These are phyloP conservation scores for Picea sitchensis DNA, from an alignment of 75 land plant species.

Conservation along the genomic window DNA sequence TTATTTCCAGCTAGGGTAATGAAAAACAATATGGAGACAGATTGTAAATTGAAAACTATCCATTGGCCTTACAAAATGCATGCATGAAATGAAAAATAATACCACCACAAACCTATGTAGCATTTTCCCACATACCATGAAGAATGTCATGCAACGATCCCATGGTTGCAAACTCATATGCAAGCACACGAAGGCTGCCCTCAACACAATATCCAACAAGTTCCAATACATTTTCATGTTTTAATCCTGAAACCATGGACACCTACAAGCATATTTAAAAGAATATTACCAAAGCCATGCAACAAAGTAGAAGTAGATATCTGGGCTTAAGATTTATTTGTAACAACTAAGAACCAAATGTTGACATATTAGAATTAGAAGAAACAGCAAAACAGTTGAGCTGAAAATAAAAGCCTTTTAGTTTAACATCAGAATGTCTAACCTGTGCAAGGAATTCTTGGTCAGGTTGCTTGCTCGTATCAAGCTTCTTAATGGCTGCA, in stretches of 20 bases:
- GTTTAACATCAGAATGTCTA: neutral
- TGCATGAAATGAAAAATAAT: neutral
- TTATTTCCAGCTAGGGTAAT: neutral
- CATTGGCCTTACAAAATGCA: neutral
- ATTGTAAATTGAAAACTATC: neutral
- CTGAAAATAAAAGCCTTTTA: neutral
- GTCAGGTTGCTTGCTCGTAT: constrained; percentile 75
- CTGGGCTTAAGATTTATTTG: neutral
- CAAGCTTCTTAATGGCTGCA: constrained; percentile 84
- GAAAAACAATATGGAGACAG: neutral
- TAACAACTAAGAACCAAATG: neutral
- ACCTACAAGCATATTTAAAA: constrained; percentile 37
- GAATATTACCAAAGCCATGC: neutral
- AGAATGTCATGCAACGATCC: constrained; percentile 65
- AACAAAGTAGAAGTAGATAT: neutral
- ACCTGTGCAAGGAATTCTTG: constrained; percentile 87
- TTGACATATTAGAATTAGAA: neutral
- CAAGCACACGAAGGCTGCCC: constrained; percentile 50
- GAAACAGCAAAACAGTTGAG: neutral
- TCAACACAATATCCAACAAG: constrained; percentile 64
- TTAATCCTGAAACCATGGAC: constrained; percentile 57
- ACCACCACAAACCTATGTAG: neutral
- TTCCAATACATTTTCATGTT: constrained; percentile 59
- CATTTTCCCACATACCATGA: constrained; percentile 29
- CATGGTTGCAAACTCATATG: constrained; percentile 67